Evolutionary conservation across 2,329 filamentous ascomycete genomes (phyloP).

Genomic region (Microsporum canis): DNA sequence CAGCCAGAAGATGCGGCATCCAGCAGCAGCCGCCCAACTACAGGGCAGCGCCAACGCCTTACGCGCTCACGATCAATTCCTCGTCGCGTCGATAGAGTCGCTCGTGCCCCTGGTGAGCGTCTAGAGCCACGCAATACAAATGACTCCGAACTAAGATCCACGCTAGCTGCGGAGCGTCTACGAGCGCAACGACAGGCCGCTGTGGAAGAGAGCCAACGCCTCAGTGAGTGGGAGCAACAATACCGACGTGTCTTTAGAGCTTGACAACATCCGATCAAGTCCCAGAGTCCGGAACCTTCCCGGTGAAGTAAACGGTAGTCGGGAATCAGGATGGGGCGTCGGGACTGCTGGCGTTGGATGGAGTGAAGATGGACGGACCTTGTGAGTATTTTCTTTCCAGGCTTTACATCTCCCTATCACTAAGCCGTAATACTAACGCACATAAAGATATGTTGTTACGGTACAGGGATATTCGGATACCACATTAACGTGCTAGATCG

Average conservation of each 20-base stretch:
- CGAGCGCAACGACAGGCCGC: conserved; percentile 28
- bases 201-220: conserved; percentile 25
- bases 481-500: conserved; percentile 37
- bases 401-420: not conserved
- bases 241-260: conserved; percentile 25
- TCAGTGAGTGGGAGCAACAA: conserved; percentile 23
- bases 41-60: conserved; percentile 19
- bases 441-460: conserved; percentile 36
- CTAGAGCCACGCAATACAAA: conserved; percentile 19
- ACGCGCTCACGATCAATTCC: conserved; percentile 28
- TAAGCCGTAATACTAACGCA: conserved; percentile 10
- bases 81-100: conserved; percentile 23
- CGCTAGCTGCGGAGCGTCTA: conserved; percentile 30
- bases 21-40: not conserved
- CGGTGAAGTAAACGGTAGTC: conserved; percentile 22
- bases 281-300: conserved; percentile 29
- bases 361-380: conserved; percentile 35
- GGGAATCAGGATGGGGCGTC: conserved; percentile 28
- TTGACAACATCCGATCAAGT: conserved; percentile 27
- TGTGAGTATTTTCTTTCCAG: conserved; percentile 29
- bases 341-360: conserved; percentile 39
- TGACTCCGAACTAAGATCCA: conserved; percentile 27
- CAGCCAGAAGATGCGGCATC: not conserved
- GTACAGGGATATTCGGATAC: conserved; percentile 40
- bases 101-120: conserved; percentile 17